phyloP scores from a whole-genome alignment of 108 stramenopile species.

The Conticribra weissflogii region DNA sequence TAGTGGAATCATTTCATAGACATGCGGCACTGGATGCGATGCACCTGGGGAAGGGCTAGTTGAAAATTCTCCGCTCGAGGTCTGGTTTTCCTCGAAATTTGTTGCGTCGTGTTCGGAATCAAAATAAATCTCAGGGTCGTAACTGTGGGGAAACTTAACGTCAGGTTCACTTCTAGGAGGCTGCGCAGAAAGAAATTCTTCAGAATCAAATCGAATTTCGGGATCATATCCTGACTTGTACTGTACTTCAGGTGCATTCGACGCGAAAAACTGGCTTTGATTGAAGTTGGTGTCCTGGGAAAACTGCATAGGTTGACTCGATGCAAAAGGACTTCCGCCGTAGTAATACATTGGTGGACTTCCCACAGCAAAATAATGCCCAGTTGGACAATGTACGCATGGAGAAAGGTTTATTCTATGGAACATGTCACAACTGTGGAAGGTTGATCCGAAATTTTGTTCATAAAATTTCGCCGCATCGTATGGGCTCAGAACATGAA shows the following conservation, averaged over 20 bases:
- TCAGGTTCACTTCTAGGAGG: not conserved
- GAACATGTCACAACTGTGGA: conserved; percentile 51
- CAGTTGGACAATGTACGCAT: conserved; percentile 59
- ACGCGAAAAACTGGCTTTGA: too few relatives aligned
- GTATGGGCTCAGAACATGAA: conserved; percentile 75
- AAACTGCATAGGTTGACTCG: too few relatives aligned
- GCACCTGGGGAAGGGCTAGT: not conserved
- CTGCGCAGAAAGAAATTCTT: not conserved
- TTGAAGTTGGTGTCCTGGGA: too few relatives aligned
- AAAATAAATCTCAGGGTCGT: not conserved
- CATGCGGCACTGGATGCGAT: conserved; percentile 43
- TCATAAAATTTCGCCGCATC: conserved; percentile 80
- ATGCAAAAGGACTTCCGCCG: too few relatives aligned
- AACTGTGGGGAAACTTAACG: not conserved
- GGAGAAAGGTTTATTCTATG: conserved; percentile 45
- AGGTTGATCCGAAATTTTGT: conserved; percentile 64
- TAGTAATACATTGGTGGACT: too few relatives aligned
- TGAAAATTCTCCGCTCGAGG: conserved; percentile 34
- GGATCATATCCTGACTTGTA: not conserved
- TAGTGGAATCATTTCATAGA: conserved; percentile 77
- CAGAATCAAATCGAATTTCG: not conserved
- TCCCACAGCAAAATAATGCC: too few relatives aligned
- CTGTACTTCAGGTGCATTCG: not conserved
- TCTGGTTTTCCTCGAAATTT: conserved; percentile 42
- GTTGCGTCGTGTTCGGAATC: too few relatives aligned